Evolutionary conservation across 345 rosid species (phyloP).

Genomic region (Abelmoschus esculentus): DNA sequence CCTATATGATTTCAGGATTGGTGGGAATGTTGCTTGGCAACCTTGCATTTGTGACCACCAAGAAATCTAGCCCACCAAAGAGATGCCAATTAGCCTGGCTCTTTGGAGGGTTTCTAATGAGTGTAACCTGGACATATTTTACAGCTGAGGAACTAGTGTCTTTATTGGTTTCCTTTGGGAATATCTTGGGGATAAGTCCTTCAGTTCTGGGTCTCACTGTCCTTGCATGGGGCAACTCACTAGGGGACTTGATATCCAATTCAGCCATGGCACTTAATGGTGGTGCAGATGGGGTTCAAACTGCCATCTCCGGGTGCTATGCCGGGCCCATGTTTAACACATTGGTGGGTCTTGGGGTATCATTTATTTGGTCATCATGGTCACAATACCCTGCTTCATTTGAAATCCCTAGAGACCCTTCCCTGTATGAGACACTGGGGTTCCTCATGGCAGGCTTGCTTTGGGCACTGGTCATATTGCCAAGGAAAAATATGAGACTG

Average conservation of each 20-base stretch:
- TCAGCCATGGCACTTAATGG: slow-evolving; percentile 71
- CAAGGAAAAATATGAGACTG: slow-evolving; percentile 58
- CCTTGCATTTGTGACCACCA: slow-evolving; percentile 51
- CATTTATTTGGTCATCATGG: slow-evolving; percentile 61
- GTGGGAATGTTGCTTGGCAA: slow-evolving; percentile 53
- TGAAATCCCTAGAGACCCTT: slow-evolving; percentile 50
- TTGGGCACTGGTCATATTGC: slow-evolving; percentile 78
- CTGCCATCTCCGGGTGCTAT: slow-evolving; percentile 87
- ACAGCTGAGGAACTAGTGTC: slow-evolving; percentile 79
- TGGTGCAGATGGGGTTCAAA: slow-evolving; percentile 70
- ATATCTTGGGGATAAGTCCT: slow-evolving; percentile 62
- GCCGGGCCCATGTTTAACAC: slow-evolving; percentile 93
- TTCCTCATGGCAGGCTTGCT: slow-evolving; percentile 62
- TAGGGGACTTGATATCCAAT: slow-evolving; percentile 81
- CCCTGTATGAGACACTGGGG: slow-evolving; percentile 60
- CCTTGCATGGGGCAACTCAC: slow-evolving; percentile 93
- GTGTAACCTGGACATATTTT: slow-evolving; percentile 82
- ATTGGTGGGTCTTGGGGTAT: slow-evolving; percentile 63
- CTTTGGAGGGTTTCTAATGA: slow-evolving; percentile 75
- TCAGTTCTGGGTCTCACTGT: slow-evolving; percentile 80
- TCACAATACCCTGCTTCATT: slow-evolving; percentile 45
- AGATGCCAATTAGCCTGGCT: slow-evolving; percentile 63
- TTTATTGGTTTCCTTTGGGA: slow-evolving; percentile 55
- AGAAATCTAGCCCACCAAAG: slow-evolving; percentile 53
- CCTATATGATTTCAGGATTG: slow-evolving; percentile 40